Base-by-base conservation (phyloP, 306 rosid species). In the Castanea mollissima region DNA sequence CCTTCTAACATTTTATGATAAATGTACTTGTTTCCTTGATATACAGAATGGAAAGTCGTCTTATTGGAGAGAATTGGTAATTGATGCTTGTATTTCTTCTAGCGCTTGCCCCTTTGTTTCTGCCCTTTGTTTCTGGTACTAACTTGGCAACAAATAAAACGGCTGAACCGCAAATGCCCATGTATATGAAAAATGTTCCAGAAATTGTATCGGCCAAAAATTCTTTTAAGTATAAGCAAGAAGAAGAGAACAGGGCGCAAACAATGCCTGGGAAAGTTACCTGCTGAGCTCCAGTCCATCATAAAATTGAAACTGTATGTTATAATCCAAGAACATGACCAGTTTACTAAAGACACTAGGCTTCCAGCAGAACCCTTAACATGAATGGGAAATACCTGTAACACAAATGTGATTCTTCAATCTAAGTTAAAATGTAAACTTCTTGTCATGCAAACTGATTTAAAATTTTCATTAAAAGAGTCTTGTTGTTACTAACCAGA, bases 341-440 rank as follows among this genome's bases (percentile, higher is more conserved):
- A 78, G 70, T 73, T 73, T 6, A 67, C 79, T 64, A 76, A 12
- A 14, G 80, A 76, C 64, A 76, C 73, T 51, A 87, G 84, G 82
- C 88, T 84, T 72, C 90, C 90, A 1, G 86, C 88, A 5, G 90
- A 81, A 20, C 88, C 88, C 65, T 87, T 87, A 32, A 87, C 76
- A 27, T 79, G 84, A 15, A 79, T 73, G 38, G 86, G 90, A 58
- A 79, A 84, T 29, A 81, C 74, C 88, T 84, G 69, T 10, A 27
- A 62, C 18, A 4, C 3, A 27, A 13, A 27, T 13, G 34, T 12
- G 67, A 59, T 4, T 34, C 67, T 23, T 59, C 34, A 59, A 59
- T 59, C 15, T 4, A 21, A 59, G 16, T 31, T 11, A 10, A 21
- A 59, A 34, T 34, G 6, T 34, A 59, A 10, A 15, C 67, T 23